Evolutionary conservation across 148 eudicot genomes (phyloP), one percentile per base, ranked within the genome.

Genomic region (Cornus kousa): DNA sequence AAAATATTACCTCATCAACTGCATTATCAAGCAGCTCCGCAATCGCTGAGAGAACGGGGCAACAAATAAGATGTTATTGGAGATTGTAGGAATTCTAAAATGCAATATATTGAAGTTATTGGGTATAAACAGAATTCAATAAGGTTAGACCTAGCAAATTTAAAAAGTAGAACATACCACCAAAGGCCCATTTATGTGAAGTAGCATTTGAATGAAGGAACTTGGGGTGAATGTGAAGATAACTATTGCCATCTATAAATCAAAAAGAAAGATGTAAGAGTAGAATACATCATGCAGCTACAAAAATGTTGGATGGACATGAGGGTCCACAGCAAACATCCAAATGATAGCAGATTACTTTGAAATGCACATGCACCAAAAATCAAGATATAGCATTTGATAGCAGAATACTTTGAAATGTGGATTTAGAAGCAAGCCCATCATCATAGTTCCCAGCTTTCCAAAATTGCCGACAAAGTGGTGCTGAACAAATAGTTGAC

Each of bases 101-200:
- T 35, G 57, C 59, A 75, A 50, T 19, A 70, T 67, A 81, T 73
- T 55, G 11, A 14, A 67, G 46, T 35, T 9, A 62, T 62, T 62
- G 6, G 66, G 66, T 2, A 35, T 57, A 20, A 37, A 9, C 57
- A 22, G 33, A 73, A 32, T 80, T 39, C 14, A 80, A 50, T 43
- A 19, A 71, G 23, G 66, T 19, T 19, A 79, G 7, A 79, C 10
- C 73, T 55, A 28, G 22, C 22, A 62, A 71, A 78, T 35, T 22
- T 43, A 8, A 67, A 50, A 57, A 78, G 74, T 64, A 32, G 57
- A 35, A 77, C 83, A 43, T 80, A 92, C 98, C 98, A 83, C 98
- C 98, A 83, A 94, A 94, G 48, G 93, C 97, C 98, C 98, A 94
- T 86, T 94, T 94, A 81, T 94, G 98, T 69, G 98, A 92, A 83